A percentile compares a stretch with the other conserved stretches of the same genome.
phyloP scores from a whole-genome alignment of 2,329 filamentous ascomycete species.

The Lachnellula suecica region DNA sequence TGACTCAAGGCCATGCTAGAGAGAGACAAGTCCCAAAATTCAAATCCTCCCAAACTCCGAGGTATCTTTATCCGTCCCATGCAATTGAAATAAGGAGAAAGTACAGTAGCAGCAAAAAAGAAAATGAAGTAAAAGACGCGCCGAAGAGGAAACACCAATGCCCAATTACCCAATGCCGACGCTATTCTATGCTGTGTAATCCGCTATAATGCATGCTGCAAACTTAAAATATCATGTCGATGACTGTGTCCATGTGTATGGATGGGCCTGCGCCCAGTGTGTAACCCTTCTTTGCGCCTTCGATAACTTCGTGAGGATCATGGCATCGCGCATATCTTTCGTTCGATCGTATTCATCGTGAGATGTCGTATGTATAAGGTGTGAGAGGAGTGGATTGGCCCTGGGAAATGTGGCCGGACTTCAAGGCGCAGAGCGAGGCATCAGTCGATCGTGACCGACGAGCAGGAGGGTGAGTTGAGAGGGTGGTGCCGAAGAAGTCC shows the following conservation, averaged over 20 bases:
- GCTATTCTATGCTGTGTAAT: conserved; percentile 28
- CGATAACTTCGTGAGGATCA: conserved; percentile 32
- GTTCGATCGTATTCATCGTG: conserved; percentile 19
- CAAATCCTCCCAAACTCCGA: conserved; percentile 28
- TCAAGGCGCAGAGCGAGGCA: conserved; percentile 28
- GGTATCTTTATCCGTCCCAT: conserved; percentile 33
- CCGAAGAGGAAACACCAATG: conserved; percentile 15
- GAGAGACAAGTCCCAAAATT: conserved; percentile 9
- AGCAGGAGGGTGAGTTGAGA: conserved; percentile 33
- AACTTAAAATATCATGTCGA: conserved; percentile 23
- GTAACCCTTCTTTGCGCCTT: conserved; percentile 28
- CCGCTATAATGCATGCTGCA: conserved; percentile 30
- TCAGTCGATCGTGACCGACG: conserved; percentile 30
- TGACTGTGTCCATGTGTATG: conserved; percentile 17
- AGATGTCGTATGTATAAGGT: conserved; percentile 6
- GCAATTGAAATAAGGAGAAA: conserved; percentile 18
- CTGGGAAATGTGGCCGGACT: background rate
- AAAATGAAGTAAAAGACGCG: conserved; percentile 6
- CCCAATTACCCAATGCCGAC: conserved; percentile 25
- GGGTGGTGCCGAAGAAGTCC: conserved; percentile 29
- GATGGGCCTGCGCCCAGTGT: conserved; percentile 16
- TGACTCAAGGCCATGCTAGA: conserved; percentile 5
- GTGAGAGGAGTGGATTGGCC: conserved; percentile 5
- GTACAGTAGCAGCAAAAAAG: conserved; percentile 6
- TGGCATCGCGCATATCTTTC: conserved; percentile 26